Conservation (phyloP, 1,284 basidiomycete genomes). For the Hymenochaete sp. region DNA sequence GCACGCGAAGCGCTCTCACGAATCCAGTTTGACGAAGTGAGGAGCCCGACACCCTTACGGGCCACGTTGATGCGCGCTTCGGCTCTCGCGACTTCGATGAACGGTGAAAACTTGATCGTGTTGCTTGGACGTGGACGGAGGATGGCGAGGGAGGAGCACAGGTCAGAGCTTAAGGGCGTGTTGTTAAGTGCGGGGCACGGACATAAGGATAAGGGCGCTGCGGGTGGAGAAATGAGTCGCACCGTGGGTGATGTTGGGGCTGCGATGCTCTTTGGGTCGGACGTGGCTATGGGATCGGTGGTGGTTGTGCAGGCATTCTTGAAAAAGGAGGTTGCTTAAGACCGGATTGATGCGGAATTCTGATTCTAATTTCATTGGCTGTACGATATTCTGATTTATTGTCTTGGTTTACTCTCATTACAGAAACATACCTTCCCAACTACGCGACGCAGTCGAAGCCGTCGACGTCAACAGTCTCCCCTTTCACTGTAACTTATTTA, state of each 20-base stretch:
- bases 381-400: too few relatives aligned
- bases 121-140: constrained; percentile 70
- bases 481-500: too few relatives aligned
- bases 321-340: too few relatives aligned
- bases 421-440: too few relatives aligned
- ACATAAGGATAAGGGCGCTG: constrained; percentile 24
- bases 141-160: constrained; percentile 48
- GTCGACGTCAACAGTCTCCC: too few relatives aligned
- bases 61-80: constrained; percentile 37
- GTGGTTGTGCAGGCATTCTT: constrained; percentile 63
- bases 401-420: too few relatives aligned
- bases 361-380: too few relatives aligned
- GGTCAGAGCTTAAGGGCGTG: constrained; percentile 49
- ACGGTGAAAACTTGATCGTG: constrained; percentile 40
- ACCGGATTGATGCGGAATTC: too few relatives aligned
- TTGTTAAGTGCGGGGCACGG: constrained; percentile 35
- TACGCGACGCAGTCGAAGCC: too few relatives aligned
- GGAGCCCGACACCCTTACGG: constrained; percentile 49
- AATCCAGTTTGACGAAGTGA: constrained; percentile 41
- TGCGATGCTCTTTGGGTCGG: too few relatives aligned
- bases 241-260: constrained; percentile 72
- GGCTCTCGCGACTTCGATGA: not conserved
- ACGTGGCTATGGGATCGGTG: too few relatives aligned
- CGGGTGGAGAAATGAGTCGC: constrained; percentile 57
- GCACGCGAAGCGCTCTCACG: constrained; percentile 40